Evolutionary conservation across 2,329 filamentous ascomycete genomes (phyloP).

Genomic region (Tolypocladium endophyticum): DNA sequence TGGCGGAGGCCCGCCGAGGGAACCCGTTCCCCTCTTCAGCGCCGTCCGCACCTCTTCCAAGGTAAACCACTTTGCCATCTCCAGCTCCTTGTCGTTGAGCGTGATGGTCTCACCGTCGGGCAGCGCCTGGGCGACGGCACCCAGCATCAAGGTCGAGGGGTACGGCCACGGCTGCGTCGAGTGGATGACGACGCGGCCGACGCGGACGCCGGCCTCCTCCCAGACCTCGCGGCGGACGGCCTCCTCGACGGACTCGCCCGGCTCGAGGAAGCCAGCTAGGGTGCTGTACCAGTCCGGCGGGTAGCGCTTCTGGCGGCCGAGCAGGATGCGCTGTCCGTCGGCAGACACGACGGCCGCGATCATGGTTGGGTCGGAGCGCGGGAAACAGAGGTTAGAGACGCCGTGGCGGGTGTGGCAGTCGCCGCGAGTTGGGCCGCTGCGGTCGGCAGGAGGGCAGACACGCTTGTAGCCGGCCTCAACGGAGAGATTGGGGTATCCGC

Average conservation of each 20-base stretch:
- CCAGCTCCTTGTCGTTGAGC: constrained; percentile 84
- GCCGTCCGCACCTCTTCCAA: constrained; percentile 73
- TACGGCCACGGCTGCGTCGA: constrained; percentile 84
- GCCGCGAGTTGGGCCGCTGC: constrained; percentile 42
- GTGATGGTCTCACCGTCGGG: constrained; percentile 63
- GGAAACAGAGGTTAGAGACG: constrained; percentile 85
- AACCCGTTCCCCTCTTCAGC: constrained; percentile 52
- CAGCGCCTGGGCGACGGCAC: constrained; percentile 75
- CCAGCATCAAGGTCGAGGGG: constrained; percentile 77
- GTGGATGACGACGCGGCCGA: constrained; percentile 72
- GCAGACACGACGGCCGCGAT: constrained; percentile 86
- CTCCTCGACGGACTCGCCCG: constrained; percentile 76
- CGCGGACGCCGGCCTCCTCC: constrained; percentile 70
- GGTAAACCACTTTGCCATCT: constrained; percentile 80
- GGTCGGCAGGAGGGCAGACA: constrained; percentile 63
- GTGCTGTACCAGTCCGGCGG: constrained; percentile 82
- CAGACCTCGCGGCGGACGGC: constrained; percentile 75
- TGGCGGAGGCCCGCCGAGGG: constrained; percentile 53
- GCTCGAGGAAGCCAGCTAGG: constrained; percentile 78
- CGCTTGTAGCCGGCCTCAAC: constrained; percentile 74
- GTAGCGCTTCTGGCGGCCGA: constrained; percentile 78
- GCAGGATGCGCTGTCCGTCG: constrained; percentile 66
- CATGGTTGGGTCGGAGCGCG: constrained; percentile 85
- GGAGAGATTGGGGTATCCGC: constrained; percentile 72
- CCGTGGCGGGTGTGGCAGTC: constrained; percentile 75